Percentiles rank a stretch among this genome's conserved stretches.
These are phyloP conservation scores for Tetraselmis chui DNA, from an alignment of 139 green algal species.

Conservation along the genomic window DNA sequence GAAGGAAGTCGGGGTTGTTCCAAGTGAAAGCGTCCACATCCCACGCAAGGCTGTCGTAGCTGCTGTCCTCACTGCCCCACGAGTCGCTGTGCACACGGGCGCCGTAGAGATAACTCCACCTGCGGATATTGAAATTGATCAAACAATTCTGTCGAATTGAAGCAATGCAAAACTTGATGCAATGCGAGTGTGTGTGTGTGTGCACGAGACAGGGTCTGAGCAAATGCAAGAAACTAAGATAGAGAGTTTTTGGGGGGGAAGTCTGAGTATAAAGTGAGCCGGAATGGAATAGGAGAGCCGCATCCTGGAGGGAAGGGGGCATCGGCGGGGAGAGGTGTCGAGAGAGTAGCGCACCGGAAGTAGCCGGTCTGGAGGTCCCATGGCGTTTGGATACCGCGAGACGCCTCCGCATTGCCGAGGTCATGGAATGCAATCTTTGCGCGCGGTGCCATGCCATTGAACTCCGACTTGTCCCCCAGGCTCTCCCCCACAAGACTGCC, in stretches of 20 bases:
- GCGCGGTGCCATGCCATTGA: slow-evolving; percentile 68
- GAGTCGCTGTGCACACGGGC: slow-evolving; percentile 74
- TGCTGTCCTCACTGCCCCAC: slow-evolving; percentile 64
- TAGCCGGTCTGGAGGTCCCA: neutral
- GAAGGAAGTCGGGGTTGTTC: slow-evolving; percentile 35
- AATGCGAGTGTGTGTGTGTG: too few species aligned
- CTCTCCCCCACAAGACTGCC: slow-evolving; percentile 55
- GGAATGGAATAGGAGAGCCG: too few species aligned
- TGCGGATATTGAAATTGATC: too few species aligned
- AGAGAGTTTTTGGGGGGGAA: too few species aligned
- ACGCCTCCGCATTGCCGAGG: slow-evolving; percentile 21
- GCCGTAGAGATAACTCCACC: slow-evolving; percentile 25
- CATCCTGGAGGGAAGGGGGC: too few species aligned
- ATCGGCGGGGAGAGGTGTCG: too few species aligned
- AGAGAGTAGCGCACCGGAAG: neutral
- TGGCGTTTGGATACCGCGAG: neutral
- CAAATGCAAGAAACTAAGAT: too few species aligned
- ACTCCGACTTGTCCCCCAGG: slow-evolving; percentile 4
- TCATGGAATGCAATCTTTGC: slow-evolving; percentile 80
- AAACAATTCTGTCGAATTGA: too few species aligned
- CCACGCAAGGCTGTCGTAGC: slow-evolving; percentile 59
- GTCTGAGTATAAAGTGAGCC: too few species aligned
- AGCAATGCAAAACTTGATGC: too few species aligned
- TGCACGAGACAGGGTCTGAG: too few species aligned
- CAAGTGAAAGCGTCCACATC: slow-evolving; percentile 53